Percentiles rank a stretch among this genome's conserved stretches.
Evolutionary conservation across 2,329 filamentous ascomycete genomes (phyloP).

Genomic region (Neofusicoccum umdonicola): DNA sequence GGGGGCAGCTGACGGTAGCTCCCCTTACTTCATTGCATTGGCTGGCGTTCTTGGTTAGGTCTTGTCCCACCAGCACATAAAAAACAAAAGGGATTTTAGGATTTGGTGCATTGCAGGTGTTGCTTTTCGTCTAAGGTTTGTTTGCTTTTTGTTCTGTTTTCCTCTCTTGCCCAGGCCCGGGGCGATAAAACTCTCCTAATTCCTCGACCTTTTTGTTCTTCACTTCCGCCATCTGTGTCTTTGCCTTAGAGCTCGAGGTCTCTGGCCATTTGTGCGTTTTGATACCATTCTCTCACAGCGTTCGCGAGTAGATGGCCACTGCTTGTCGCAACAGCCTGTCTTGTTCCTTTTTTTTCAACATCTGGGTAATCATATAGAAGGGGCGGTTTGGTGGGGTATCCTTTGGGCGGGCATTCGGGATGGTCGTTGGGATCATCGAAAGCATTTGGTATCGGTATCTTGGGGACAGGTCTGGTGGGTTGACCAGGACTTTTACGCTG

Average conservation of each 20-base stretch:
- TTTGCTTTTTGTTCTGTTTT: neutral
- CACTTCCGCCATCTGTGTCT: neutral
- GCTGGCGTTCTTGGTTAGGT: slow-evolving; percentile 8
- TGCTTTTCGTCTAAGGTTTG: neutral
- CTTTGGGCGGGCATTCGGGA: neutral
- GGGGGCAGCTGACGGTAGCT: neutral
- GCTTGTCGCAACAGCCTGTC: neutral
- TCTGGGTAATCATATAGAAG: slow-evolving; percentile 2
- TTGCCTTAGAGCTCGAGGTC: neutral
- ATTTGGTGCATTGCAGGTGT: slow-evolving; percentile 11
- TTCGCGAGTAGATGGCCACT: slow-evolving; percentile 14
- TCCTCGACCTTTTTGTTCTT: neutral
- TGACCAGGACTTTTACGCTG: neutral
- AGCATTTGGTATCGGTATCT: neutral
- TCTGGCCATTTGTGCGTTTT: neutral
- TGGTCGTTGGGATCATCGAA: neutral
- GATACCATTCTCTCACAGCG: neutral
- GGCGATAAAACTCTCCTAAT: neutral
- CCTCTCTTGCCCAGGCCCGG: neutral
- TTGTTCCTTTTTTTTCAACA: neutral
- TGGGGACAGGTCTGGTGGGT: neutral
- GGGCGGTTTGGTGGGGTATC: neutral
- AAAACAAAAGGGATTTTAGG: slow-evolving; percentile 4
- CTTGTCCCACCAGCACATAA: slow-evolving; percentile 7
- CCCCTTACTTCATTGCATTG: slow-evolving; percentile 12